phyloP scores from a whole-genome alignment of 2,329 filamentous ascomycete genomes.

The Zasmidium angulare region DNA sequence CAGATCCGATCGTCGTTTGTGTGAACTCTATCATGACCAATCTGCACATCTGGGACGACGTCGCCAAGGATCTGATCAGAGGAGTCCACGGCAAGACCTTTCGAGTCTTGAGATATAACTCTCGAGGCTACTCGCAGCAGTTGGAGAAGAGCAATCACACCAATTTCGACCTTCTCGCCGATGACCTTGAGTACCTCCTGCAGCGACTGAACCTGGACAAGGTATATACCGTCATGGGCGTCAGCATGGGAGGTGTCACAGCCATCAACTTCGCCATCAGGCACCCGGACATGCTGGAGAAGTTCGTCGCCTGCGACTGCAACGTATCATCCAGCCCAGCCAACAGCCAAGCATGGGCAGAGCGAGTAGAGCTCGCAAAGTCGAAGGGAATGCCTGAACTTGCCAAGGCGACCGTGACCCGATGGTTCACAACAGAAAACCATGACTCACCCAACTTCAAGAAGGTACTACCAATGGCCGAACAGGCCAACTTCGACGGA shows the following conservation, averaged over 20 bases:
- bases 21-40: constrained; percentile 79
- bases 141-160: constrained; percentile 43
- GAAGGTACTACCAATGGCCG: constrained; percentile 68
- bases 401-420: constrained; percentile 67
- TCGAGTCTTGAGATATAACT: constrained; percentile 74
- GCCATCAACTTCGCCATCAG: constrained; percentile 70
- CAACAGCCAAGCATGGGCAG: constrained; percentile 77
- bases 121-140: constrained; percentile 63
- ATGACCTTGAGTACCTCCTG: constrained; percentile 67
- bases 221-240: constrained; percentile 69
- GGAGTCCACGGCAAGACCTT: constrained; percentile 59
- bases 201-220: constrained; percentile 67
- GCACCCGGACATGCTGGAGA: constrained; percentile 58
- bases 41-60: constrained; percentile 76
- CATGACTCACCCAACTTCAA: constrained; percentile 60
- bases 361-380: constrained; percentile 65
- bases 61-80: constrained; percentile 61
- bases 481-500: constrained; percentile 66
- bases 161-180: constrained; percentile 63
- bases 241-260: constrained; percentile 79
- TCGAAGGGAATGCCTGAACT: constrained; percentile 48
- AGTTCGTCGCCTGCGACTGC: constrained; percentile 76
- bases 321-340: constrained; percentile 69
- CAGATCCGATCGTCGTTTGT: constrained; percentile 72
- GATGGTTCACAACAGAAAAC: constrained; percentile 68